Percentiles rank a stretch among this genome's conserved stretches.
Evolutionary conservation across 2,329 filamentous ascomycete genomes (phyloP).

Genomic region (Sporothrix sp.): DNA sequence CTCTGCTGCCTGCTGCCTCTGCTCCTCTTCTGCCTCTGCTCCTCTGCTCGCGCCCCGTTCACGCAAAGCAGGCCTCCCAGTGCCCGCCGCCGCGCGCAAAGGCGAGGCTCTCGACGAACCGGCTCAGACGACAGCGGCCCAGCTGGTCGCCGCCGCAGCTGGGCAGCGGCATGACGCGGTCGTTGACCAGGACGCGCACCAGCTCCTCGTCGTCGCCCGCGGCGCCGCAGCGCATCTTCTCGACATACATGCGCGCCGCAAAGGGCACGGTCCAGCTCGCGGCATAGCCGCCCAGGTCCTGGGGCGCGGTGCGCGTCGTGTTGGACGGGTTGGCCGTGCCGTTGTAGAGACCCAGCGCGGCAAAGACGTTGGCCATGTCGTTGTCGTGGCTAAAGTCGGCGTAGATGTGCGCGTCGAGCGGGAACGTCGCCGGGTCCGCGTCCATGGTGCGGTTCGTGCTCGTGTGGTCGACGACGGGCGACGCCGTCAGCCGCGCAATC

Average conservation of each 20-base stretch:
- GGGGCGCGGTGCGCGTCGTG: constrained; percentile 38
- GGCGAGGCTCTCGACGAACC: constrained; percentile 63
- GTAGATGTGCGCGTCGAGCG: constrained; percentile 58
- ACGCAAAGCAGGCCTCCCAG: constrained; percentile 57
- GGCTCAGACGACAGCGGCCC: constrained; percentile 59
- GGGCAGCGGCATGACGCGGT: constrained; percentile 63
- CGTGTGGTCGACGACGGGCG: constrained; percentile 61
- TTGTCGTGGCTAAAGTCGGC: constrained; percentile 93
- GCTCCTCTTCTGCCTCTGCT: neutral
- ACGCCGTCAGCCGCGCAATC: constrained; percentile 63
- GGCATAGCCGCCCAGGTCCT: constrained; percentile 56
- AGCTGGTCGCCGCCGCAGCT: constrained; percentile 60
- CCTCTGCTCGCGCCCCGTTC: no score
- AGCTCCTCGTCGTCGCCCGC: constrained; percentile 46
- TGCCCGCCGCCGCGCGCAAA: constrained; percentile 64
- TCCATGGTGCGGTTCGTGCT: constrained; percentile 72
- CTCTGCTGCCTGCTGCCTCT: no score
- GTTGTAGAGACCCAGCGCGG: constrained; percentile 71
- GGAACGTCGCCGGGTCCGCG: constrained; percentile 57
- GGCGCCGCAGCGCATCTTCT: constrained; percentile 65
- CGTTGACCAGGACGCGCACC: constrained; percentile 74
- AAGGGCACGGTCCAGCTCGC: constrained; percentile 77
- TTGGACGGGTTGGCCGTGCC: constrained; percentile 31
- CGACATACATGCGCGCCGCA: constrained; percentile 69
- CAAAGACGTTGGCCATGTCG: constrained; percentile 67